A percentile compares a stretch with the other conserved stretches of the same genome.
Conservation (phyloP, 2,329 filamentous ascomycete species). For the Grosmannia clavigera region DNA sequence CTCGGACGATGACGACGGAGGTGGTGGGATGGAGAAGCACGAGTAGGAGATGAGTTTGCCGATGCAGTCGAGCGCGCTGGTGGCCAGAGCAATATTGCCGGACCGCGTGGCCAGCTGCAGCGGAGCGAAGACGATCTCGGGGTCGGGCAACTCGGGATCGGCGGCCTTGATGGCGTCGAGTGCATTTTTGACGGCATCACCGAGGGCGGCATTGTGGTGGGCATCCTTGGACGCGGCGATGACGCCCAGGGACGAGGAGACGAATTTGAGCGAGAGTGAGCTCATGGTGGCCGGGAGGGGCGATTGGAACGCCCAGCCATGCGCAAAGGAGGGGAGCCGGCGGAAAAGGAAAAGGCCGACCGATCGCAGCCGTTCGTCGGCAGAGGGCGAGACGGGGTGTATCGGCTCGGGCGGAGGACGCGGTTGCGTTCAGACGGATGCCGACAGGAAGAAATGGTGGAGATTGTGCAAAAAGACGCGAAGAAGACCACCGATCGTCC, state of each 20-base stretch:
- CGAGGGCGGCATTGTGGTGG: constrained; percentile 70
- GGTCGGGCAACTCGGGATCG: constrained; percentile 70
- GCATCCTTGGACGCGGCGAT: constrained; percentile 90
- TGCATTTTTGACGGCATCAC: constrained; percentile 69
- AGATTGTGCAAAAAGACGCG: not conserved
- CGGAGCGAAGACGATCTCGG: constrained; percentile 84
- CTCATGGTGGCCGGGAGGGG: constrained; percentile 52
- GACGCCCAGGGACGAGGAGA: constrained; percentile 82
- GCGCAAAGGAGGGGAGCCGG: constrained; percentile 17
- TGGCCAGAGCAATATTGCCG: constrained; percentile 72
- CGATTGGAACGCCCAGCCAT: constrained; percentile 31
- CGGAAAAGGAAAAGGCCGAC: not conserved
- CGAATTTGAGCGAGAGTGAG: constrained; percentile 92
- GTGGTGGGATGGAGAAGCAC: constrained; percentile 72
- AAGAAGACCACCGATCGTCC: not conserved
- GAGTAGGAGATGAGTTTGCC: constrained; percentile 98
- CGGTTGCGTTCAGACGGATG: not conserved
- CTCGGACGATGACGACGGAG: constrained; percentile 12
- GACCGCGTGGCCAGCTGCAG: constrained; percentile 82
- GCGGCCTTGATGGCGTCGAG: constrained; percentile 76
- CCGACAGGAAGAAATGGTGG: not conserved
- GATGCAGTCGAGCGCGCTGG: constrained; percentile 89
- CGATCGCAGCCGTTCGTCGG: not conserved
- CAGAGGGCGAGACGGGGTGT: not conserved
- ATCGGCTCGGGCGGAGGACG: not conserved